A percentile compares a stretch with the other conserved stretches of the same genome.
Evolutionary conservation across 164 flowering plant species (phyloP).

Genomic region (Liquidambar formosana): DNA sequence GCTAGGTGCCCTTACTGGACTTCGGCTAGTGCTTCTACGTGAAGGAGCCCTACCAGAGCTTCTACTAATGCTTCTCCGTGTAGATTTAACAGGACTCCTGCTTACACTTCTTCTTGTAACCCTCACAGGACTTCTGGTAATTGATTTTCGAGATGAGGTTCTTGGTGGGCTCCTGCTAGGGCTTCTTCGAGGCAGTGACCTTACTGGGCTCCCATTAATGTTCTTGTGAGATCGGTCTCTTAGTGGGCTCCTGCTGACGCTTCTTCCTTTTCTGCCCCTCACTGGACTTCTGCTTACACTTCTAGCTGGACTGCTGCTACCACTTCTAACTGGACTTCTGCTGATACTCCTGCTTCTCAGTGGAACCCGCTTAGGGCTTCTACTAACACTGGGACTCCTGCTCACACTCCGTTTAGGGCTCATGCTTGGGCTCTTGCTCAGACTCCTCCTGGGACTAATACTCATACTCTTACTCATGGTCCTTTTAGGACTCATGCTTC

Average conservation of each 20-base stretch:
- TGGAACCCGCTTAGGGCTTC: conserved; percentile 36
- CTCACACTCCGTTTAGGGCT: conserved; percentile 47
- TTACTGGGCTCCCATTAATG: conserved; percentile 43
- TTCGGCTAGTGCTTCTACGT: conserved; percentile 52
- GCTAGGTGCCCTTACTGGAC: conserved; percentile 57
- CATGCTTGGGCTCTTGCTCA: conserved; percentile 59
- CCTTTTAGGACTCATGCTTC: conserved; percentile 76
- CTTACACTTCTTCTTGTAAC: conserved; percentile 29
- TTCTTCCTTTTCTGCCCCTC: conserved; percentile 36
- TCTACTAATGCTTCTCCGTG: conserved; percentile 47
- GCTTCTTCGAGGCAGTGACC: conserved; percentile 31
- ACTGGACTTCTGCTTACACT: conserved; percentile 53
- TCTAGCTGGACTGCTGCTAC: conserved; percentile 45
- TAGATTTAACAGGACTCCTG: conserved; percentile 43
- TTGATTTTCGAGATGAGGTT: conserved; percentile 31
- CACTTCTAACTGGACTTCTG: conserved; percentile 55
- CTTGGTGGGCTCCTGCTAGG: conserved; percentile 47
- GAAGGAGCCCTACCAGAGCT: conserved; percentile 49
- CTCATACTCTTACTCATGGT: conserved; percentile 77
- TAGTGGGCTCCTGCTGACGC: conserved; percentile 46
- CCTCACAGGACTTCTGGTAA: conserved; percentile 38
- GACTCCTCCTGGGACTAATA: conserved; percentile 68
- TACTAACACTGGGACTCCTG: conserved; percentile 50
- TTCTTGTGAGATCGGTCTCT: conserved; percentile 33
- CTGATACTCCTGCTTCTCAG: conserved; percentile 43